These are phyloP conservation scores for Macadamia integrifolia DNA, from an alignment of 164 flowering plant genomes.

Conservation along the genomic window DNA sequence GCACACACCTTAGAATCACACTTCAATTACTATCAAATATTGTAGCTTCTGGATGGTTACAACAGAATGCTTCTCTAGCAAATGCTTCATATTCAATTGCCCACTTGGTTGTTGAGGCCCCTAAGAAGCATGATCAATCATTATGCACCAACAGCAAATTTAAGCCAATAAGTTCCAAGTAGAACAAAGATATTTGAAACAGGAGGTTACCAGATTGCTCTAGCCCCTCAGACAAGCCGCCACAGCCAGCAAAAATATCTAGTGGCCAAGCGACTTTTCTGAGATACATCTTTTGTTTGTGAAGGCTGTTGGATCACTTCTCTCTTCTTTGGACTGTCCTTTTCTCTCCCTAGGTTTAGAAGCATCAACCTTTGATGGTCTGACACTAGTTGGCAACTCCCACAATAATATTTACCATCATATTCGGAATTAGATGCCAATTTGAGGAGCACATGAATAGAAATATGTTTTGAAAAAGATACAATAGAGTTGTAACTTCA, in stretches of 20 bases:
- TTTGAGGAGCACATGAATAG: no score
- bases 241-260: constrained; percentile 99
- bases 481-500: no score
- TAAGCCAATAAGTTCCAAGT: not conserved
- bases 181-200: not conserved
- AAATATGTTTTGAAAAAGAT: no score
- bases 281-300: constrained; percentile 21
- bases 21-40: constrained; percentile 80
- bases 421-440: not conserved
- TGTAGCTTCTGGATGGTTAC: constrained; percentile 71
- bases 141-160: not conserved
- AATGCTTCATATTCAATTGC: constrained; percentile 95
- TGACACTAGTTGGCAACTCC: constrained; percentile 62
- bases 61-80: constrained; percentile 83
- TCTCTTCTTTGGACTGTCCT: constrained; percentile 72
- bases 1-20: constrained; percentile 66
- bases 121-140: constrained; percentile 26
- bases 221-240: constrained; percentile 91
- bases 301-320: constrained; percentile 24
- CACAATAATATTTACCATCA: not conserved
- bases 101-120: constrained; percentile 79
- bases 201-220: constrained; percentile 53
- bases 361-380: constrained; percentile 34
- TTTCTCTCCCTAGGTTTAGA: constrained; percentile 56
- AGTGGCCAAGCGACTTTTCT: constrained; percentile 56